A percentile compares a stretch with the other conserved stretches of the same genome.
Conservation (phyloP, 2,329 filamentous ascomycete genomes). For the Aspergillus arachidicola region DNA sequence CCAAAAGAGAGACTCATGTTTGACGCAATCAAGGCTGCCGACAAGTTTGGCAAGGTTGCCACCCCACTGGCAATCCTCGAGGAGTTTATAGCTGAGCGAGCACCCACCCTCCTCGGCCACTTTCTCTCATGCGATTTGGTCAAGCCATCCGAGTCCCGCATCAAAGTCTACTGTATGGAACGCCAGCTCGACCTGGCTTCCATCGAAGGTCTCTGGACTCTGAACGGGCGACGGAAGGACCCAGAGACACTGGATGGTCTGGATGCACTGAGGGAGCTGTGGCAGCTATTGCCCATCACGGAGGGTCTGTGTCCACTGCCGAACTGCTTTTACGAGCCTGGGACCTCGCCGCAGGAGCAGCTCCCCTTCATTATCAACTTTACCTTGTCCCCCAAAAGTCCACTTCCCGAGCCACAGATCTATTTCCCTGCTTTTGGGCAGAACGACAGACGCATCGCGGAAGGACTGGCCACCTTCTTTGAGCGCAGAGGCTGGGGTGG, state of each 20-base stretch:
- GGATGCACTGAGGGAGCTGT: not conserved
- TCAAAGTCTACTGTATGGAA: slow-evolving; percentile 7
- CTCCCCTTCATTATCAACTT: slow-evolving; percentile 7
- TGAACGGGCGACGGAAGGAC: slow-evolving; percentile 4
- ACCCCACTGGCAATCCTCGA: not conserved
- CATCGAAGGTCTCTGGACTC: slow-evolving; percentile 1
- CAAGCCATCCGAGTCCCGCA: not conserved
- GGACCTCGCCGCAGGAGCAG: slow-evolving; percentile 4
- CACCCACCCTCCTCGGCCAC: not conserved
- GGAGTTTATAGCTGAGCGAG: not conserved
- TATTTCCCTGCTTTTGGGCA: slow-evolving; percentile 11
- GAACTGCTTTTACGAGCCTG: not conserved
- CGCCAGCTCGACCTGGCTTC: not conserved
- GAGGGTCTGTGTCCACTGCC: not conserved
- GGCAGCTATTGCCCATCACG: slow-evolving; percentile 3
- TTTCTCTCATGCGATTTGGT: slow-evolving; percentile 9
- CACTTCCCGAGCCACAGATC: slow-evolving; percentile 13
- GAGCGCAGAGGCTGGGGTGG: not conserved
- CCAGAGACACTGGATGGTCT: not conserved
- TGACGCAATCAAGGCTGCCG: slow-evolving; percentile 10
- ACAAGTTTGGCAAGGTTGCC: not conserved
- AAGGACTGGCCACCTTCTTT: slow-evolving; percentile 9
- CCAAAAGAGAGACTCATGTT: slow-evolving; percentile 16
- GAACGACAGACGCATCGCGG: slow-evolving; percentile 5
- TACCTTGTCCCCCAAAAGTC: not conserved